Conservation (phyloP, 2,329 filamentous ascomycete species). For the Fusarium pseudoanthophilum region DNA sequence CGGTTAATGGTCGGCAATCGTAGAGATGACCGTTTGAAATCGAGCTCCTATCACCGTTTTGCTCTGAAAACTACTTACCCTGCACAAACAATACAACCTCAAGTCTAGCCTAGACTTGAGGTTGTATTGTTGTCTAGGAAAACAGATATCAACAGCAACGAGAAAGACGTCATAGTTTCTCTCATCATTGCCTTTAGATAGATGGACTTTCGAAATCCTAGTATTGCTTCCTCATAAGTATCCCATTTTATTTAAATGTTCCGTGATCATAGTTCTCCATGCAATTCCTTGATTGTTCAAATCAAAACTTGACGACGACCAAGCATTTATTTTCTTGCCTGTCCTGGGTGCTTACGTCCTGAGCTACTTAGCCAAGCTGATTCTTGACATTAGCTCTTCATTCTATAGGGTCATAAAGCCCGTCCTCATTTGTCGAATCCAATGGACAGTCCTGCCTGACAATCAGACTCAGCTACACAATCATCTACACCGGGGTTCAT, state of each 20-base stretch:
- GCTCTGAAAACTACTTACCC: not conserved
- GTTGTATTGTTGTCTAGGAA: no score
- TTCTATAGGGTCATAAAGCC: no score
- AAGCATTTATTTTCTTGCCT: not conserved
- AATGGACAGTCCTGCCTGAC: not conserved
- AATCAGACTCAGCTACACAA: not conserved
- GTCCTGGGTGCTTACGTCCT: no score
- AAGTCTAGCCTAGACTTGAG: no score
- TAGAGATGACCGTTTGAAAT: not conserved
- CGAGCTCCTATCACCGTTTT: not conserved
- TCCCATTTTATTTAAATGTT: no score
- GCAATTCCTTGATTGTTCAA: not conserved
- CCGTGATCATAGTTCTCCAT: no score
- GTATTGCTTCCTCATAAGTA: not conserved
- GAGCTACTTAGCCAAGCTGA: not conserved
- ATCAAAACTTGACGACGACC: no score
- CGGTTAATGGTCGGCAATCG: slow-evolving; percentile 40
- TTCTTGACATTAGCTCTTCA: no score
- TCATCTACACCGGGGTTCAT: no score
- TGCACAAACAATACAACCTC: not conserved
- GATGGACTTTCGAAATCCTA: not conserved
- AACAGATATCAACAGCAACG: not conserved
- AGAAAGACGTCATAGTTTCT: not conserved
- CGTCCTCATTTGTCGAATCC: not conserved
- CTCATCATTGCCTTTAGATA: not conserved